phyloP scores from a whole-genome alignment of 1,139 yeast genomes.

The Saccharomyces hybrid region DNA sequence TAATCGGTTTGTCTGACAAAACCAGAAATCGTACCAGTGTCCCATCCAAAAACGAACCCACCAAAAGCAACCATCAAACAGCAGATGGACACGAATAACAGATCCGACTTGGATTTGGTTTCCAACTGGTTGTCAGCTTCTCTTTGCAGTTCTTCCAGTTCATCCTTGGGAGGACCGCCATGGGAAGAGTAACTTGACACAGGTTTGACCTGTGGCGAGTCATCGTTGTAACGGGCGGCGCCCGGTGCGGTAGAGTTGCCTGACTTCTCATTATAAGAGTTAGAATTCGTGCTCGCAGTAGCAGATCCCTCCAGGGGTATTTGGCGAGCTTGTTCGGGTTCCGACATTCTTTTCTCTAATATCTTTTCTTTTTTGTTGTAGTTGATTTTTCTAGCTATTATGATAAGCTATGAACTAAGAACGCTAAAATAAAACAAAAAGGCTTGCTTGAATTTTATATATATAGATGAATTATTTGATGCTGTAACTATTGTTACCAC shows the following conservation, averaged over 20 bases:
- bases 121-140: slow-evolving; percentile 13
- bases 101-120: slow-evolving; percentile 10
- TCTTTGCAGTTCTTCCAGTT: slow-evolving; percentile 12
- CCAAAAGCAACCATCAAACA: slow-evolving; percentile 55
- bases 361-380: neutral
- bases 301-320: neutral
- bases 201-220: neutral
- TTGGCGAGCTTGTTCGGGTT: neutral
- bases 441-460: too few species aligned
- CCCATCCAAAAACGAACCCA: slow-evolving; percentile 69
- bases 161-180: slow-evolving; percentile 9
- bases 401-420: too few species aligned
- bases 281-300: slow-evolving; percentile 1
- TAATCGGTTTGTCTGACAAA: slow-evolving; percentile 66
- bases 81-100: slow-evolving; percentile 35
- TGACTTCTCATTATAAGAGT: neutral
- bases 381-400: too few species aligned
- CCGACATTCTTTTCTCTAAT: neutral
- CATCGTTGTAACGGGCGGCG: slow-evolving; percentile 4
- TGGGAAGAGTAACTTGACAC: neutral
- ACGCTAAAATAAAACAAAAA: too few species aligned
- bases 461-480: too few species aligned
- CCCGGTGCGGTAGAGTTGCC: slow-evolving; percentile 2
- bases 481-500: too few species aligned
- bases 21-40: slow-evolving; percentile 76